Conservation (phyloP, 108 stramenopile genomes). For the Fistulifera pelliculosa region DNA sequence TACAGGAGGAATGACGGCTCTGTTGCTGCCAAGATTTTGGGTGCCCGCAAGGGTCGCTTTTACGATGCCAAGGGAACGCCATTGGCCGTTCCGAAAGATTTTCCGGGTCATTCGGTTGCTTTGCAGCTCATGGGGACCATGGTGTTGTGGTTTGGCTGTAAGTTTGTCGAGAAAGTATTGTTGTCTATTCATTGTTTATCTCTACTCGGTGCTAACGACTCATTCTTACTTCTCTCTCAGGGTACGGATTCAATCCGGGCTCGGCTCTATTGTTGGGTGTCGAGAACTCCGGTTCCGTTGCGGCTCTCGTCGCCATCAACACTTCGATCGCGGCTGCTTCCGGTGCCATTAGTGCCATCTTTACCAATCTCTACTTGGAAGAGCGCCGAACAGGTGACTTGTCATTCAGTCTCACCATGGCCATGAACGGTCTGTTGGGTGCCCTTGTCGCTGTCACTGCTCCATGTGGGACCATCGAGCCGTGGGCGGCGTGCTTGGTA, state of each 20-base stretch:
- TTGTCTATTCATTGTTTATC: too few relatives aligned
- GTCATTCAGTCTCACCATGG: constrained; percentile 44
- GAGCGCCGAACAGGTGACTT: constrained; percentile 54
- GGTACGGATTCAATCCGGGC: constrained; percentile 93
- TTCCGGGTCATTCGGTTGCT: constrained; percentile 73
- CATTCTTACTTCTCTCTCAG: constrained; percentile 1
- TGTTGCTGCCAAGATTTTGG: constrained; percentile 73
- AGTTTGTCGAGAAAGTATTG: too few relatives aligned
- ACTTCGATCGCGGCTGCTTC: constrained; percentile 71
- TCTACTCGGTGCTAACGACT: too few relatives aligned
- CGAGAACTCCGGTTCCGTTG: constrained; percentile 22
- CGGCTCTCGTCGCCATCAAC: constrained; percentile 65
- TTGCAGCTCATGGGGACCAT: constrained; percentile 69
- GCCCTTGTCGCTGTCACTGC: constrained; percentile 80
- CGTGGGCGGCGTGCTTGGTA: constrained; percentile 78
- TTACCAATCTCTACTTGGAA: constrained; percentile 34
- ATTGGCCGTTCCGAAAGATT: constrained; percentile 41
- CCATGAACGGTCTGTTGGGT: constrained; percentile 65
- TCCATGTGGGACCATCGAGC: constrained; percentile 63
- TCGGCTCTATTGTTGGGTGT: constrained; percentile 47
- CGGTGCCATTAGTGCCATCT: constrained; percentile 49
- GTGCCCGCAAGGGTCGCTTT: constrained; percentile 82
- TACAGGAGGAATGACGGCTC: constrained; percentile 79
- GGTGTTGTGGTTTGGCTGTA: constrained; percentile 85
- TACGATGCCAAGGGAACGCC: constrained; percentile 53